Base-by-base conservation (phyloP, 805 yeast genomes). In the Debaryomyces hansenii region DNA sequence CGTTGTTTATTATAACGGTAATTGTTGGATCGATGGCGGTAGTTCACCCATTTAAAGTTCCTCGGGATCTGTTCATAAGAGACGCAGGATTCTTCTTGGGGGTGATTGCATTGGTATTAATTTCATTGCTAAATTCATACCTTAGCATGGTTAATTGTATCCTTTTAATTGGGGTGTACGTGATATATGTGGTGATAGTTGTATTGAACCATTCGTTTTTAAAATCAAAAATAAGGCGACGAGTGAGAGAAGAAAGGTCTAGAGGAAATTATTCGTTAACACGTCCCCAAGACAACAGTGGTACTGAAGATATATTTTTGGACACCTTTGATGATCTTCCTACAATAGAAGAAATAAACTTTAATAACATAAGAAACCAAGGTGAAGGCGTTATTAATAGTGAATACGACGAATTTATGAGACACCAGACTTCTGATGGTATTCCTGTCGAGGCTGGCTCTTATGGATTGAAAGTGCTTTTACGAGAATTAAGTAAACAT, bases 11-110 rank as follows among this genome's bases (percentile, higher is more conserved):
- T 14, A 75, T 87, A 2, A 82, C 92, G 1, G 85, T 89, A 10
- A 87, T 92, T 0, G 74, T 88, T 20, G 98, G 98, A 0, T 63
- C 82, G 0, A 86, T 92, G 79, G 85, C 88, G 0, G 62, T 90
- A 0, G 62, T 83, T 1, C 74, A 78, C 32, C 91, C 96, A 0
- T 79, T 79, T 56, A 65, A 77, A 44, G 86, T 89, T 16, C 74
- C 79, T 37, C 66, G 67, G 42, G 41, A 51, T 4, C 66, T 71
- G 31, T 87, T 90, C 57, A 35, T 82, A 5, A 70, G 85, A 49
- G 97, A 92, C 60, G 54, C 81, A 0, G 52, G 64, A 0, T 78
- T 87, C 54, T 85, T 90, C 54, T 59, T 78, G 0, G 51, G 69
- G 0, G 70, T 89, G 16, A 67, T 83, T 0, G 36, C 74, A 0